Evolutionary conservation across 371 early-diverging fungal species (phyloP), one percentile per base, ranked within the genome.

Genomic region (Lichtheimia hyalospora): DNA sequence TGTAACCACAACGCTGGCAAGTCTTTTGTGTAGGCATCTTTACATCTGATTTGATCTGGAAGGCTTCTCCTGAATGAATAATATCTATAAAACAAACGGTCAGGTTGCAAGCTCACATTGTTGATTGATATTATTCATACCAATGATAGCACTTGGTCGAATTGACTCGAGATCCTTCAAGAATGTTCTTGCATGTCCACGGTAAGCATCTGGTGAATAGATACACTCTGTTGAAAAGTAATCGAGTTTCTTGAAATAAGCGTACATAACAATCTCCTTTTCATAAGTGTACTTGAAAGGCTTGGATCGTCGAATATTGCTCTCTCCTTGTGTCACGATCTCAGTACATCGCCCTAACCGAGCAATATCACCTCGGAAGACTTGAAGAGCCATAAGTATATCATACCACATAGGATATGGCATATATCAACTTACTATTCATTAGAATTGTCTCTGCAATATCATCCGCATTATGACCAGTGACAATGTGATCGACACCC

Each of bases 391-490:
- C n/a, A 8, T 34, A 8, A 34, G 34, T 10, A 34, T 34, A 34
- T 10, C 0, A 34, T 34, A 34, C 10, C 34, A 34, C 34, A 34
- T 8, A 10, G 2, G 10, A 34, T 34, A 34, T 34, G 10, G 6
- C 34, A 10, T 34, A 34, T 34, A 8, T 34, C 41, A 2, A 70
- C 88, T 62, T 83, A 94, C 95, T 87, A 84, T 99, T 99, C 97
- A 99, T 96, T 58, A 99, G 75, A 4, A 99, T 93, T 1, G 99
- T 99, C 76, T 99, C 99, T 16, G 99, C 99, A 62, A 99, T 94
- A 83, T 99, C 99, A 77, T 99, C 99, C 2, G 99, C 99, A 84
- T 99, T 99, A 67, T 99, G 99, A 5, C 99, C 99, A 0, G 99
- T 99, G 5, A 98, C 97, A 67, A 99, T 97, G 70, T 95, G 97